Base-by-base conservation (phyloP, 345 rosid genomes). In the Ceriops decandra region DNA sequence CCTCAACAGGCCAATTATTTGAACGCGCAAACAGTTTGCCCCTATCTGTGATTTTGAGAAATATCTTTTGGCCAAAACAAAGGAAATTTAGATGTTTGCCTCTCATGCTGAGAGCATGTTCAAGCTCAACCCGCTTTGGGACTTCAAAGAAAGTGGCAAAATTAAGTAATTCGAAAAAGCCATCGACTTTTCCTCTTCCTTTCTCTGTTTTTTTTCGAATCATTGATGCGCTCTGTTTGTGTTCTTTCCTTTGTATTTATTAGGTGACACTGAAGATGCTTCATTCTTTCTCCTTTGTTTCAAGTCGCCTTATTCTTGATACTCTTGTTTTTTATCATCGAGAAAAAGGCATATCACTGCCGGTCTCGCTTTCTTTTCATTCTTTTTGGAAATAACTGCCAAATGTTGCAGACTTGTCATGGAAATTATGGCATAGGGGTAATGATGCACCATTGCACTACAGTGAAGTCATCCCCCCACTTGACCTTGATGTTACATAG, bases 281-380 rank as follows among this genome's bases (percentile, higher is more conserved):
- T 42, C 54, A 54, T 49, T 51, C 51, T 53, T 51, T 33, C 32
- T 26, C 66, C 30, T 42, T 67, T 36, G 24, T 36, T 38, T 63
- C 28, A 10, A 21, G 24, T 21, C 9, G 21, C 47, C 47, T 13
- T 2, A 42, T 42, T 42, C 49, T 42, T 15, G 49, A 42, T 42
- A 42, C 49, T 42, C n/a, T 42, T 69, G 33, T 33, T 31, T 16
- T 16, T 19, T 62, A 28, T 53, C 54, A 57, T 56, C 49, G 77
- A 70, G 77, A 70, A 64, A 76, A 61, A 60, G 71, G 68, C 80
- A 15, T 9, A 33, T 69, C 83, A 36, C 52, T 72, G 69, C 51
- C 35, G 33, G 17, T 64, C 11, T 47, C 63, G n/a, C 51, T 46
- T 71, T 6, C 60, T 66, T 51, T 58, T 49, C 66, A 20, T 52